Percentiles rank a stretch among this genome's conserved stretches.
These are phyloP conservation scores for Lasiodiplodia hormozganensis DNA, from an alignment of 2,329 filamentous ascomycete species.

Conservation along the genomic window DNA sequence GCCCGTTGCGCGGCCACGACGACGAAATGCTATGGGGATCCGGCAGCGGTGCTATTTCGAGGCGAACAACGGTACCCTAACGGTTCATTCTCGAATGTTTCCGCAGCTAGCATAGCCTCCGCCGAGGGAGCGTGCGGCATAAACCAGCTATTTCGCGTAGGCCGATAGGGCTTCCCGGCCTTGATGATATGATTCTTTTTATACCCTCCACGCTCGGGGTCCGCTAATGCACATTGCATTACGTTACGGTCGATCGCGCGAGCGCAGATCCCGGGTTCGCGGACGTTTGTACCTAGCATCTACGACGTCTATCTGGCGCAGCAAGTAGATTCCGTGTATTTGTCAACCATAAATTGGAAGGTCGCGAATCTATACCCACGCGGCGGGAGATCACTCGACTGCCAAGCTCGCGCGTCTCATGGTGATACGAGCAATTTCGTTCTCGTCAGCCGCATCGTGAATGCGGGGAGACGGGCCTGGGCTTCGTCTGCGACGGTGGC, in stretches of 20 bases:
- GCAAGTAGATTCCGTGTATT: neutral
- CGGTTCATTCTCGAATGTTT: neutral
- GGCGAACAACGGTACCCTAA: neutral
- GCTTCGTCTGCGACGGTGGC: neutral
- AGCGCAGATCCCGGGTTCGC: constrained; percentile 4
- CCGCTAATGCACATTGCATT: constrained; percentile 23
- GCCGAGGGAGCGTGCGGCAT: constrained; percentile 11
- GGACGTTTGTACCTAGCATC: neutral
- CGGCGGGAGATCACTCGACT: neutral
- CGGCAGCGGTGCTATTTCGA: neutral
- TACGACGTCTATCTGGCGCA: neutral
- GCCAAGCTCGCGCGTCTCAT: constrained; percentile 19
- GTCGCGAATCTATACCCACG: neutral
- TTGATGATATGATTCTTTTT: constrained; percentile 5
- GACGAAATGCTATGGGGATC: neutral
- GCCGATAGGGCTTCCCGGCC: neutral
- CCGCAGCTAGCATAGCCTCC: constrained; percentile 4
- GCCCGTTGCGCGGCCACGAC: neutral
- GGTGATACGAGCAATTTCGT: constrained; percentile 24
- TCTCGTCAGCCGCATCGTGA: constrained; percentile 7
- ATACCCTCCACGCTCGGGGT: constrained; percentile 8
- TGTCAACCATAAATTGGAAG: neutral
- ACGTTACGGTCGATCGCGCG: constrained; percentile 21
- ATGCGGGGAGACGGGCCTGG: constrained; percentile 13
- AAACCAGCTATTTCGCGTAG: constrained; percentile 23